A percentile compares a stretch with the other conserved stretches of the same genome.
phyloP scores from a whole-genome alignment of 441 rosid species.

The Biscutella auriculata region DNA sequence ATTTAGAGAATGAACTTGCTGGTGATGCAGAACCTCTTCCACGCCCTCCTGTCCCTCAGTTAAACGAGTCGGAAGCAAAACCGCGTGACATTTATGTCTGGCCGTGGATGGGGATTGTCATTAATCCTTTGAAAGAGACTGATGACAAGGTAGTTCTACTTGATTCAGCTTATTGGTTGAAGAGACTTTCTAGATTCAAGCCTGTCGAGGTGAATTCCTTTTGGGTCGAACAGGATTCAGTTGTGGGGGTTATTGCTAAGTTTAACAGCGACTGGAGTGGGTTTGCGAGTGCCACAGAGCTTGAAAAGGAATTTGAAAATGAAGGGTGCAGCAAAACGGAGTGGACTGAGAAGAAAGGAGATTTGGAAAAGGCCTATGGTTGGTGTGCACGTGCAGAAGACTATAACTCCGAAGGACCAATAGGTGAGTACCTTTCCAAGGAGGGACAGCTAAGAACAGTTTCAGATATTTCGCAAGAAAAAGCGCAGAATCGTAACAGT shows the following conservation, averaged over 20 bases:
- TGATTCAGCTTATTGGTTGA: constrained; percentile 40
- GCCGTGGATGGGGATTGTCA: constrained; percentile 77
- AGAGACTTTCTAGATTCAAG: constrained; percentile 41
- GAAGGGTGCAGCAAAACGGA: constrained; percentile 35
- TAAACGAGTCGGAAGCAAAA: constrained; percentile 21
- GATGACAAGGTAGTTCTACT: constrained; percentile 18
- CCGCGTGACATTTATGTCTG: constrained; percentile 40
- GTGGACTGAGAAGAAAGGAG: constrained; percentile 30
- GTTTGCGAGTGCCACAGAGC: constrained; percentile 38
- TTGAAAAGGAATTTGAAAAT: constrained; percentile 53
- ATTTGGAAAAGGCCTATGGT: constrained; percentile 39
- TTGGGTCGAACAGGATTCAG: constrained; percentile 27
- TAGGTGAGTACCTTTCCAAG: constrained; percentile 58
- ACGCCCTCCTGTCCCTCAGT: constrained; percentile 17
- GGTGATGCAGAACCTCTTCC: constrained; percentile 27
- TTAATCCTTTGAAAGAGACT: constrained; percentile 24
- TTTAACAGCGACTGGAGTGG: constrained; percentile 60
- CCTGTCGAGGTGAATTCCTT: constrained; percentile 44
- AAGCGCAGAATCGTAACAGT: constrained; percentile 23
- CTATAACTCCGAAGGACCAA: constrained; percentile 32
- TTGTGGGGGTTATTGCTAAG: constrained; percentile 40
- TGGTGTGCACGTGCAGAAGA: constrained; percentile 81
- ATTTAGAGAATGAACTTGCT: constrained; percentile 46
- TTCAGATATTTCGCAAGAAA: constrained; percentile 38
- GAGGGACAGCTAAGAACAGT: constrained; percentile 52